A percentile compares a stretch with the other conserved stretches of the same genome.
Evolutionary conservation across 257 asterid genomes (phyloP).

Genomic region (Penstemon davidsonii): DNA sequence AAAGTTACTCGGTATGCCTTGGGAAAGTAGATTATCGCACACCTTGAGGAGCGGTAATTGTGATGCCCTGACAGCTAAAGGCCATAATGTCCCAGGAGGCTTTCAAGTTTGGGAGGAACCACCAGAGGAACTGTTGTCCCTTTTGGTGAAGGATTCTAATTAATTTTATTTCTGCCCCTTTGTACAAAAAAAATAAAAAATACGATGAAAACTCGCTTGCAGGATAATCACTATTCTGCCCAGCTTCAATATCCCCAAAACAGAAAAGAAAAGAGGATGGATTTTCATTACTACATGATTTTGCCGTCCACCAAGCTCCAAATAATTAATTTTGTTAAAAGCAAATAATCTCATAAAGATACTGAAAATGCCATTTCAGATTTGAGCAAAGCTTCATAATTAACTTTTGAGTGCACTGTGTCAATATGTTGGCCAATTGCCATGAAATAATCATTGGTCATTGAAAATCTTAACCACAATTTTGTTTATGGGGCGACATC

Average conservation of each 20-base stretch:
- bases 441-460: background rate
- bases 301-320: constrained; percentile 35
- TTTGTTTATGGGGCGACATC: constrained; percentile 2
- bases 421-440: background rate
- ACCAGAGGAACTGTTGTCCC: too few relatives aligned
- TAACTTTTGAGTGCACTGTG: constrained; percentile 5
- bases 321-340: background rate
- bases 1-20: too few relatives aligned
- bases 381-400: background rate
- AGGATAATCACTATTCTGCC: too few relatives aligned
- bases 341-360: background rate
- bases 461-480: background rate
- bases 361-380: background rate
- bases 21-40: too few relatives aligned
- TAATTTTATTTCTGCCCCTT: too few relatives aligned
- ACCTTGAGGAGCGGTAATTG: too few relatives aligned
- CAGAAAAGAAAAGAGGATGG: background rate
- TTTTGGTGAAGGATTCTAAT: too few relatives aligned
- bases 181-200: too few relatives aligned
- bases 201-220: too few relatives aligned
- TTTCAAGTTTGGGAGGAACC: too few relatives aligned
- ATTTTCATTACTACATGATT: constrained; percentile 28
- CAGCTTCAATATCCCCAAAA: background rate
- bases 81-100: too few relatives aligned
- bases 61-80: too few relatives aligned